Evolutionary conservation across 208 protist genomes (phyloP), one percentile per base, ranked within the genome.

Genomic region (Trypanosoma cruzi): DNA sequence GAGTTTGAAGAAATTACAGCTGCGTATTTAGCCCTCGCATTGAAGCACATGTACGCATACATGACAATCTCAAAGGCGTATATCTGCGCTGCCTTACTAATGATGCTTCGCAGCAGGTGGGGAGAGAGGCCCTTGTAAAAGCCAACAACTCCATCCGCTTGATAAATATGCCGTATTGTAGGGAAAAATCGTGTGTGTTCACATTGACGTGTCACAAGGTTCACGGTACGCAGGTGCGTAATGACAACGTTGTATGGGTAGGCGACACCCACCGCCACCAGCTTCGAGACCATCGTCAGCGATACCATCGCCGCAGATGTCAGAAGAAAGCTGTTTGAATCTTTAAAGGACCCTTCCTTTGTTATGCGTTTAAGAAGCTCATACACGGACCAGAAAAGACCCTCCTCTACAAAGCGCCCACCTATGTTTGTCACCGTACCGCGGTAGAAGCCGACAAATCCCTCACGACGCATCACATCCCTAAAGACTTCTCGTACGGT

Each of bases 191-290:
- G 63, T 26, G 85, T 78, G 62, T 92, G 86, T 64, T 96, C 89
- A 73, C 89, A 83, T 48, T 78, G 76, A 8, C 91, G 87, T 2
- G 89, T 96, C 1, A 68, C 58, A 50, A 86, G 89, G 79, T 94
- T 95, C 50, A 95, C 89, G 10, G 86, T 94, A 54, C 92, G 89
- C 22, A 97, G 60, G 65, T 97, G 92, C 46, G 84, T 94, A 86
- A 95, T 95, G 36, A 97, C 77, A 32, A 95, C 92, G 66, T 97
- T 97, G 77, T 97, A 97, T 11, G 92, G 92, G 71, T 97, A 97
- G 20, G 89, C 78, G 13, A 97, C 64, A n/a, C 59, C 65, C 11
- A 80, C 80, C 3, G 88, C 89, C 1, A 80, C 68, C 16, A 97
- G 74, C 67, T 97, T 97, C 10, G 88, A 75, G 0, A 89, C 52